These are phyloP conservation scores for Mycena maculata DNA, from an alignment of 768 basidiomycete species.

Conservation along the genomic window DNA sequence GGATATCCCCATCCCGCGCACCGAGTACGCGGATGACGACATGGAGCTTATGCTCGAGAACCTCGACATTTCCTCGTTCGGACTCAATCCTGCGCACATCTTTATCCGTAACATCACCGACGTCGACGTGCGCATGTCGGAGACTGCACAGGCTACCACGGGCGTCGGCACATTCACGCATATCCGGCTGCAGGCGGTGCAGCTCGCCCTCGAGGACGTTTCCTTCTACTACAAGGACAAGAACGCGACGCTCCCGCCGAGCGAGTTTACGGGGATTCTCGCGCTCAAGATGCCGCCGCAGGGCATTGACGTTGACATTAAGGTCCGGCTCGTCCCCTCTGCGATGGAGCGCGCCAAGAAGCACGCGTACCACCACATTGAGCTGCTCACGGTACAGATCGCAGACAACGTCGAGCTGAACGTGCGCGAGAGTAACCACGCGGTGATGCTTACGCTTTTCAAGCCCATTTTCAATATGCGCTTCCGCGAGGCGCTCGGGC, in stretches of 20 bases:
- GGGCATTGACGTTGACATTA: constrained; percentile 76
- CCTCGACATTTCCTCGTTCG: constrained; percentile 74
- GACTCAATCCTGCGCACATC: constrained; percentile 74
- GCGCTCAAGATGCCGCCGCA: constrained; percentile 71
- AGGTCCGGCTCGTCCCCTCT: constrained; percentile 70
- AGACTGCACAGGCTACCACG: constrained; percentile 52
- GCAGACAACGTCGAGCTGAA: constrained; percentile 66
- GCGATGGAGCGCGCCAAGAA: constrained; percentile 55
- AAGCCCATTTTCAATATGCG: constrained; percentile 68
- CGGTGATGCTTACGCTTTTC: constrained; percentile 70
- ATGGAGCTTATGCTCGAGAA: constrained; percentile 83
- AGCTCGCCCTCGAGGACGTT: constrained; percentile 70
- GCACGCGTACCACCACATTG: constrained; percentile 69
- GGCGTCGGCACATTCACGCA: constrained; percentile 74
- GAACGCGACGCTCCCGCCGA: constrained; percentile 60
- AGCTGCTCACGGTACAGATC: constrained; percentile 64
- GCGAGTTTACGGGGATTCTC: constrained; percentile 71
- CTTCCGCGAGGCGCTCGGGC: constrained; percentile 70
- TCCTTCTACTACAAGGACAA: constrained; percentile 84
- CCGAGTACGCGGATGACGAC: constrained; percentile 75
- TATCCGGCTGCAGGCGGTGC: constrained; percentile 72
- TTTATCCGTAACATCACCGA: constrained; percentile 80
- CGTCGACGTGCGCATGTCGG: constrained; percentile 49
- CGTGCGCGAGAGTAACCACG: constrained; percentile 72
- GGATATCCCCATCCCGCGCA: constrained; percentile 80